Evolutionary conservation across 805 yeast genomes (phyloP).

Genomic region (Candida railenensis): DNA sequence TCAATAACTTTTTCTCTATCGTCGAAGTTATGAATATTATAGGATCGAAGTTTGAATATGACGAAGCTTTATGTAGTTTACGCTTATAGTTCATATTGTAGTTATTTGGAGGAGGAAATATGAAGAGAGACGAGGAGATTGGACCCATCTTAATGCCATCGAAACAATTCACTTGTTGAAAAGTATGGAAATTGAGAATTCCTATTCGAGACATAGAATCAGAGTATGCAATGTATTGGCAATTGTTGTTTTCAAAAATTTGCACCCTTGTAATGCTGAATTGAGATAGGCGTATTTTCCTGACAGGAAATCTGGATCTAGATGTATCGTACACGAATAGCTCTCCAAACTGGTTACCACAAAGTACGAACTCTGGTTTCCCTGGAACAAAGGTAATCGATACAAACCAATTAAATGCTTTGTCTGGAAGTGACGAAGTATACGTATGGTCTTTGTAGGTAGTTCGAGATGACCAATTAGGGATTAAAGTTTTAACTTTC

Average conservation of each 20-base stretch:
- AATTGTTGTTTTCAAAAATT: conserved; percentile 12
- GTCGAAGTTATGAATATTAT: conserved; percentile 21
- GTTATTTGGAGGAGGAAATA: conserved; percentile 9
- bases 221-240: conserved; percentile 18
- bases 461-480: conserved; percentile 14
- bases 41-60: conserved; percentile 18
- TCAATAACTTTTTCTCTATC: conserved; percentile 18
- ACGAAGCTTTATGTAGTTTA: conserved; percentile 6
- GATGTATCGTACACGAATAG: conserved; percentile 18
- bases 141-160: conserved; percentile 26
- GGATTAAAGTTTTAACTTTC: conserved; percentile 10
- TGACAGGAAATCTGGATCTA: conserved; percentile 10
- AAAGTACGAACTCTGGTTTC: conserved; percentile 14
- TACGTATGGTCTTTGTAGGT: conserved; percentile 9
- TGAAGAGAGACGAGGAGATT: conserved; percentile 12
- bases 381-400: conserved; percentile 17
- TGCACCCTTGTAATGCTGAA: conserved; percentile 22
- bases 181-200: conserved; percentile 16
- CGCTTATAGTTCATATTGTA: neutral
- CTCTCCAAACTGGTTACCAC: conserved; percentile 34
- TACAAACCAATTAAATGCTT: conserved; percentile 19
- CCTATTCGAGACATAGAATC: conserved; percentile 34
- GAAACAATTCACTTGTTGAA: conserved; percentile 15
- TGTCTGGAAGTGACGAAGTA: conserved; percentile 8
- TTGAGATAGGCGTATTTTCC: conserved; percentile 18